Conservation (phyloP, 768 basidiomycete genomes). For the Trametes maxima region DNA sequence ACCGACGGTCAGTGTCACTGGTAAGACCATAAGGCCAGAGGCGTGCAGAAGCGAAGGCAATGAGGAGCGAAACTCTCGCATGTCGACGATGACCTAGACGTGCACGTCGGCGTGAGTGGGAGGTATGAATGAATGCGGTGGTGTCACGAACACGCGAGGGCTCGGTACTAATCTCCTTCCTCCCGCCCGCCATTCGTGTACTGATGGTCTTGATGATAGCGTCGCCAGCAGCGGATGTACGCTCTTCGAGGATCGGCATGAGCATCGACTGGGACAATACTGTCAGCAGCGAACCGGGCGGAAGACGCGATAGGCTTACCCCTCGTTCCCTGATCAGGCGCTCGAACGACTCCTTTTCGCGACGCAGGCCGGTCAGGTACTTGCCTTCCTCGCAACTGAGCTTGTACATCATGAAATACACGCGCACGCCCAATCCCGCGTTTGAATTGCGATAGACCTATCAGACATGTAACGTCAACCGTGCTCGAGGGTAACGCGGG, state of each 20-base stretch:
- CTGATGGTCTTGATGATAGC: conserved; percentile 80
- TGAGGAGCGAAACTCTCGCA: conserved; percentile 94
- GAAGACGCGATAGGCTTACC: conserved; percentile 48
- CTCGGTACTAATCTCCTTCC: conserved; percentile 63
- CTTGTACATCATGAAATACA: conserved; percentile 96
- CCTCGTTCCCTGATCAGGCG: conserved; percentile 89
- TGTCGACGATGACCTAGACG: conserved; percentile 87
- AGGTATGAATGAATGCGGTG: not conserved
- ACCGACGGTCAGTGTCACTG: conserved; percentile 90
- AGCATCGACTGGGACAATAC: conserved; percentile 66
- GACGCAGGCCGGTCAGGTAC: conserved; percentile 84
- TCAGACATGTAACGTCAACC: not conserved
- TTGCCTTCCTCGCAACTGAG: conserved; percentile 95
- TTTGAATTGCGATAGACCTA: conserved; percentile 87
- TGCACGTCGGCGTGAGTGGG: not conserved
- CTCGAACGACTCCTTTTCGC: conserved; percentile 95
- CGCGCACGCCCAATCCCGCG: conserved; percentile 79
- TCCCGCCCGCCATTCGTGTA: conserved; percentile 84
- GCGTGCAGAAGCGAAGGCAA: conserved; percentile 90
- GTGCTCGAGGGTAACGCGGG: not conserved
- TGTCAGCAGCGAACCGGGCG: not conserved
- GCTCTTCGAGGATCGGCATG: conserved; percentile 75
- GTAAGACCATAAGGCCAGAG: conserved; percentile 75
- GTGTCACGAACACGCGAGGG: conserved; percentile 57
- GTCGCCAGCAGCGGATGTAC: conserved; percentile 47